Conservation (phyloP, 371 early-diverging fungal genomes). For the Quaeritorhiza haematococci region DNA sequence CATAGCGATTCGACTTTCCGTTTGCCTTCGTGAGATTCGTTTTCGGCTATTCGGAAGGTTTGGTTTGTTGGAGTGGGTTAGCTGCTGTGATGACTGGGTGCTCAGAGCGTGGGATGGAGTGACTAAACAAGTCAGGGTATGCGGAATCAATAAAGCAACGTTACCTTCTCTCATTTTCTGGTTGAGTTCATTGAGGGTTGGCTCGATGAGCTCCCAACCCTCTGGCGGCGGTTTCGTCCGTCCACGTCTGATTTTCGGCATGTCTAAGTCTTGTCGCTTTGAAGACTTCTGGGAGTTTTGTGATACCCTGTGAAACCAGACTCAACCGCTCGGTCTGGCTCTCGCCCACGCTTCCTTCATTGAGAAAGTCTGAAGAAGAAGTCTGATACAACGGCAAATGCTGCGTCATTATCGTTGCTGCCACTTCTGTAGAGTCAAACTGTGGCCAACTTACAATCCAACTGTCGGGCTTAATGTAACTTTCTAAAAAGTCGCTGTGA, state of each 20-base stretch:
- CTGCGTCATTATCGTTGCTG: too few species aligned
- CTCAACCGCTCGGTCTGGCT: too few species aligned
- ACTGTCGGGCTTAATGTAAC: too few species aligned
- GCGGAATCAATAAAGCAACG: conserved; percentile 12
- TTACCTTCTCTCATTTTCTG: conserved; percentile 94
- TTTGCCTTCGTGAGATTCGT: conserved; percentile 91
- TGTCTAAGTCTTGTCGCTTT: too few species aligned
- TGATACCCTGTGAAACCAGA: too few species aligned
- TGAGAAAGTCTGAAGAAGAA: too few species aligned
- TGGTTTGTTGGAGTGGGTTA: neutral
- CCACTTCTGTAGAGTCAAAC: too few species aligned
- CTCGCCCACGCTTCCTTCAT: too few species aligned
- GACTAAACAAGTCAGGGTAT: neutral
- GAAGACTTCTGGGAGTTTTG: too few species aligned
- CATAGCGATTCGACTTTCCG: conserved; percentile 89
- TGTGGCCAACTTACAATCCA: too few species aligned
- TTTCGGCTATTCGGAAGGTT: conserved; percentile 69
- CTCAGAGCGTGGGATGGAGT: conserved; percentile 2
- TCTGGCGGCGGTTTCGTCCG: conserved; percentile 77
- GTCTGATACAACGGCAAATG: too few species aligned
- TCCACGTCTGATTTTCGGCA: conserved; percentile 51
- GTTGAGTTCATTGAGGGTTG: conserved; percentile 85
- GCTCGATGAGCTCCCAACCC: conserved; percentile 94
- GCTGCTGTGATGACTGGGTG: neutral
- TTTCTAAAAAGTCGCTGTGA: too few species aligned